Evolutionary conservation across 495 filamentous ascomycete species (phyloP).

Genomic region (Podospora anserina): DNA sequence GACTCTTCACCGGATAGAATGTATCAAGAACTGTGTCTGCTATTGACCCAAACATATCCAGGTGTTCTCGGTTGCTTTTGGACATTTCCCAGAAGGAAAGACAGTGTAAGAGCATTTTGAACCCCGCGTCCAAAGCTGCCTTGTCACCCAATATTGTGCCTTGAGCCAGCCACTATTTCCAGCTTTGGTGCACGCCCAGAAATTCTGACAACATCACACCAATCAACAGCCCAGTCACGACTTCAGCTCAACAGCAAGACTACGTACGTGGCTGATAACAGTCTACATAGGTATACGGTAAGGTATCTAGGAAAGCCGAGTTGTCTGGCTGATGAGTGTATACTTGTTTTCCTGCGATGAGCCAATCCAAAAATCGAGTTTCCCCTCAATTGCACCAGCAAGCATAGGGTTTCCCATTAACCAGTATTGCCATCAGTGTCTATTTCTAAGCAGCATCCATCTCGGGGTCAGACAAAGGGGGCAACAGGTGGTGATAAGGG

Average conservation of each 20-base stretch:
- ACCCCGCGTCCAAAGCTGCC: not conserved
- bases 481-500: not conserved
- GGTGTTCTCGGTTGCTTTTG: not conserved
- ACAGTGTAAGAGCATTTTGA: not conserved
- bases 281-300: no score
- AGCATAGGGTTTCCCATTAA: no score
- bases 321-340: no score
- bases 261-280: not conserved
- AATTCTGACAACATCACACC: not conserved
- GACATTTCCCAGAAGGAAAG: no score
- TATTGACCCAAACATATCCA: no score
- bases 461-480: not conserved
- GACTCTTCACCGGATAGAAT: no score
- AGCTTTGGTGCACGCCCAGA: not conserved
- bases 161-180: not conserved
- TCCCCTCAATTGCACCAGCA: no score
- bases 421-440: not conserved
- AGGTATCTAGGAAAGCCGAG: no score
- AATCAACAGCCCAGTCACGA: not conserved
- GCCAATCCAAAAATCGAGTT: no score
- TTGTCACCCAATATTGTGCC: not conserved
- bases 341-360: no score
- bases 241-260: not conserved
- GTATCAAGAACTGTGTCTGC: no score
- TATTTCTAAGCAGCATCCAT: not conserved